Evolutionary conservation across 305 asterid genomes (phyloP).

Genomic region (Fraxinus platypoda): DNA sequence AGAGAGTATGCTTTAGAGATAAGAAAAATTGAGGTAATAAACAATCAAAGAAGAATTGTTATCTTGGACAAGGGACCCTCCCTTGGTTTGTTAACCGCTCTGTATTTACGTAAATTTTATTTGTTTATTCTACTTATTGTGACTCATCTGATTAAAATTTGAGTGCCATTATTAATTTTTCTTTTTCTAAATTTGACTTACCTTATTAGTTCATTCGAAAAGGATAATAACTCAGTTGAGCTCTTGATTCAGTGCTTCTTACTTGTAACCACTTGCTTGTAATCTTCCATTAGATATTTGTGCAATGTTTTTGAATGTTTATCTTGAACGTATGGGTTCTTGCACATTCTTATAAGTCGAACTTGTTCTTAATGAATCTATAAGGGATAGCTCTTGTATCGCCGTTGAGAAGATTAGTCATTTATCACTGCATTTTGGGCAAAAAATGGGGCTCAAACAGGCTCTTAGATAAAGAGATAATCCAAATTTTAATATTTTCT

Average conservation of each 20-base stretch:
- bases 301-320: not conserved
- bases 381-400: not conserved
- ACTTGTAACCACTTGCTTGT: not conserved
- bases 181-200: not conserved
- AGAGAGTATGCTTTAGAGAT: not conserved
- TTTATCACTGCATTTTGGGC: not conserved
- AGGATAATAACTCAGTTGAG: not conserved
- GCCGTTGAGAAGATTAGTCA: not conserved
- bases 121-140: not conserved
- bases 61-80: not conserved
- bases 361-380: not conserved
- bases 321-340: not conserved
- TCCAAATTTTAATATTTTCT: not conserved
- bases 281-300: not conserved
- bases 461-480: not conserved
- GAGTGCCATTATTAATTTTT: not conserved
- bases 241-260: not conserved
- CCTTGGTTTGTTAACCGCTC: not conserved
- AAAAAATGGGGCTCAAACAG: not conserved
- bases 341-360: not conserved
- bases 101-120: not conserved
- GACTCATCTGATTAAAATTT: not conserved
- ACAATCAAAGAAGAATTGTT: not conserved
- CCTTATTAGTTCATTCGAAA: not conserved
- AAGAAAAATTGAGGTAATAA: not conserved